These are phyloP conservation scores for Monosporascus sp. DNA, from an alignment of 2,329 filamentous ascomycete species.

Conservation along the genomic window DNA sequence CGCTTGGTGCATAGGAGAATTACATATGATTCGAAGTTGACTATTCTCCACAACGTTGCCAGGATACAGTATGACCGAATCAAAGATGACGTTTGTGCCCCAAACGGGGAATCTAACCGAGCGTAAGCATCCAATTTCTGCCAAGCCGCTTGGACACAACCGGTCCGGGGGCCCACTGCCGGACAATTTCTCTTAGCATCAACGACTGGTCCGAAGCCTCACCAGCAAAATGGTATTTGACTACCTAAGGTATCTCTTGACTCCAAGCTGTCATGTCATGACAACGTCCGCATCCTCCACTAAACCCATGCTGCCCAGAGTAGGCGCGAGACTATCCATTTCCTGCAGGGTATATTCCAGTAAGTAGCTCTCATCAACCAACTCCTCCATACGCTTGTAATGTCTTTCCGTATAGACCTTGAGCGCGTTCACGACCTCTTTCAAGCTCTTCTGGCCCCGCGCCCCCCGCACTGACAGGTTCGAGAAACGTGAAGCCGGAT, in stretches of 20 bases:
- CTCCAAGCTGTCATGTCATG: constrained; percentile 25
- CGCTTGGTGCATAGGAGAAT: too few relatives aligned
- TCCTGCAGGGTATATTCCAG: constrained; percentile 88
- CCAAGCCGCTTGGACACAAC: neutral
- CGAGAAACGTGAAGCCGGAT: constrained; percentile 73
- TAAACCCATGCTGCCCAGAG: constrained; percentile 30
- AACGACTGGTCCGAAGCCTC: neutral
- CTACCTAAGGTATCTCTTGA: too few relatives aligned
- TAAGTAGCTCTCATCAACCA: constrained; percentile 90
- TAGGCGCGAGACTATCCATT: constrained; percentile 70
- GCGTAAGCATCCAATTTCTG: neutral
- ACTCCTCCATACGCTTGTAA: constrained; percentile 81
- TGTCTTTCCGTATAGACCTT: constrained; percentile 89
- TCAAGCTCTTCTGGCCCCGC: constrained; percentile 60
- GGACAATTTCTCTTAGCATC: neutral
- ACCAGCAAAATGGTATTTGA: neutral
- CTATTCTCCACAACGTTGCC: too few relatives aligned
- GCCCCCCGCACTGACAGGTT: constrained; percentile 57
- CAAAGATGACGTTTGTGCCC: too few relatives aligned
- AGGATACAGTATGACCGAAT: too few relatives aligned
- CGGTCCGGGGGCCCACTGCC: neutral
- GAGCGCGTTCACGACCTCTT: constrained; percentile 82
- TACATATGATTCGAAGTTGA: too few relatives aligned
- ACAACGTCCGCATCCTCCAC: constrained; percentile 35
- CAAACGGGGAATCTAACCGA: neutral